A percentile compares a stretch with the other conserved stretches of the same genome.
phyloP scores from a whole-genome alignment of 257 asterid species.

The Solanum chaucha region DNA sequence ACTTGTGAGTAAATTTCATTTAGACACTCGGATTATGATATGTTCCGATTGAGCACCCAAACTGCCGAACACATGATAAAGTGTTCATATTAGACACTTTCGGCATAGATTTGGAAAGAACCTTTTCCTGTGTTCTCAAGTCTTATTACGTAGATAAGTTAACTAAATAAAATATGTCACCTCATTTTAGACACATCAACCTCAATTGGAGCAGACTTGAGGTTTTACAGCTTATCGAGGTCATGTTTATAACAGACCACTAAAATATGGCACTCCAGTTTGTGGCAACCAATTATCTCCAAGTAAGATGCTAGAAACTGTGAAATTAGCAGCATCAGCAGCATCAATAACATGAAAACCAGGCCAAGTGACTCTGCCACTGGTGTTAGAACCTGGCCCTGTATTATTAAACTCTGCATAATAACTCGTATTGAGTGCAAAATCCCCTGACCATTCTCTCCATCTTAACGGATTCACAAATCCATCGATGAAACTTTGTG shows the following conservation, averaged over 20 bases:
- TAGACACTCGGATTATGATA: neutral
- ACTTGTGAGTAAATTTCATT: neutral
- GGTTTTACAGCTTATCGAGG: neutral
- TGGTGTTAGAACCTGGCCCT: constrained; percentile 15
- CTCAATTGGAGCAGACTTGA: neutral
- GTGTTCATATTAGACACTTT: neutral
- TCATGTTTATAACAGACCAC: neutral
- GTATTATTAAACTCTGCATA: constrained; percentile 22
- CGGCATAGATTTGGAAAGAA: neutral
- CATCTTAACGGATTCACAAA: neutral
- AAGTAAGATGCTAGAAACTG: neutral
- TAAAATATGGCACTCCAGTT: constrained; percentile 3
- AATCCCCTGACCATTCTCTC: constrained; percentile 9
- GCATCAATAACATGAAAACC: constrained; percentile 7
- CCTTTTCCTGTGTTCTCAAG: neutral
- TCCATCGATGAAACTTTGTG: constrained; percentile 1
- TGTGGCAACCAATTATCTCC: constrained; percentile 10
- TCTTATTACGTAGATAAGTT: neutral
- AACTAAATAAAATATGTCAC: neutral
- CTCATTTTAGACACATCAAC: neutral
- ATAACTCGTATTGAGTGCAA: constrained; percentile 10
- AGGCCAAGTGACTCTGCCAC: neutral
- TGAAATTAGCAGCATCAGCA: constrained; percentile 1
- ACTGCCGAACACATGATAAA: neutral
- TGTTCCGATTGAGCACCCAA: neutral